phyloP scores from a whole-genome alignment of 1,284 basidiomycete species.

The Fistulinella cinereoalba region DNA sequence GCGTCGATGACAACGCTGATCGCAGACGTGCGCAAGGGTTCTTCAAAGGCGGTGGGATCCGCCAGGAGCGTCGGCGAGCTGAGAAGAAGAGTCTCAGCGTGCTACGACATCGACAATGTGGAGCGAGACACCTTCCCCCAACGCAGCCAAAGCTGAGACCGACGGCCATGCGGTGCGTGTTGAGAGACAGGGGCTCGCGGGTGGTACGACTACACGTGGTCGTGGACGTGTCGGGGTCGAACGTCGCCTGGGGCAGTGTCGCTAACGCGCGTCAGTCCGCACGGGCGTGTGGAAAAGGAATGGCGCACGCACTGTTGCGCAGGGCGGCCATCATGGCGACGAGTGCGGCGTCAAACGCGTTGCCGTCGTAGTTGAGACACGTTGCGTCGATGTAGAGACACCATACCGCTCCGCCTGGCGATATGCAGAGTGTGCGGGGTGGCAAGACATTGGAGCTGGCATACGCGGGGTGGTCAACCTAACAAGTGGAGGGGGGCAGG shows the following conservation, averaged over 20 bases:
- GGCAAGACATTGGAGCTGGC: slow-evolving; percentile 32
- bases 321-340: slow-evolving; percentile 87
- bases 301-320: slow-evolving; percentile 59
- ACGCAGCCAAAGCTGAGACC: slow-evolving; percentile 55
- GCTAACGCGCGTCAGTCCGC: slow-evolving; percentile 45
- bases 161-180: slow-evolving; percentile 12
- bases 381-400: neutral
- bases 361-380: slow-evolving; percentile 94
- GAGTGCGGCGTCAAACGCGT: slow-evolving; percentile 87
- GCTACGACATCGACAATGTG: neutral
- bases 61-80: slow-evolving; percentile 58
- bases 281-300: neutral
- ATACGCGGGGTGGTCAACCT: slow-evolving; percentile 56
- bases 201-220: slow-evolving; percentile 62
- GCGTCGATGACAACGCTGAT: slow-evolving; percentile 64
- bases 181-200: slow-evolving; percentile 17
- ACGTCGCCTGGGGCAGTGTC: slow-evolving; percentile 70
- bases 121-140: slow-evolving; percentile 25
- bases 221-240: slow-evolving; percentile 62
- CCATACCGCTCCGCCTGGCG: neutral
- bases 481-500: slow-evolving; percentile 87
- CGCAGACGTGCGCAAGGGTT: slow-evolving; percentile 74
- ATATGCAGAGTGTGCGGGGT: neutral
- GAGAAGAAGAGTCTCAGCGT: slow-evolving; percentile 1
- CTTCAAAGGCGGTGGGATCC: slow-evolving; percentile 89